Evolutionary conservation across 352 stramenopile species (phyloP).

Genomic region (Phytophthora nicotianae): DNA sequence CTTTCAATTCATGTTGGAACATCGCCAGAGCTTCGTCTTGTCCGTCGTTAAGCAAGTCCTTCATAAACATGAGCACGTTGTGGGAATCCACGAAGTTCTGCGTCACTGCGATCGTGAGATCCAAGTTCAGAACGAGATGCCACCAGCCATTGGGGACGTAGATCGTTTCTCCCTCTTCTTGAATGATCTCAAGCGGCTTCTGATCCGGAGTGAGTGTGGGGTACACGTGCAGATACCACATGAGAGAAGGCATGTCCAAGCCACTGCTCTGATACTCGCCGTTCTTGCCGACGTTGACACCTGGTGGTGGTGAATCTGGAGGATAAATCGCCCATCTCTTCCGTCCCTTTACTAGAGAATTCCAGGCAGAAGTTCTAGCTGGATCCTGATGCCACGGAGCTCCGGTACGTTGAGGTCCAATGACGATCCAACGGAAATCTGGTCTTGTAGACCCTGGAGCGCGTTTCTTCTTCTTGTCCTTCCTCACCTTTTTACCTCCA

Average conservation of each 20-base stretch:
- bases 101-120: slow-evolving; percentile 94
- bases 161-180: slow-evolving; percentile 94
- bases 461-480: slow-evolving; percentile 46
- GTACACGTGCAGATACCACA: slow-evolving; percentile 89
- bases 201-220: slow-evolving; percentile 73
- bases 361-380: slow-evolving; percentile 95
- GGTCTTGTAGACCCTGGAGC: slow-evolving; percentile 43
- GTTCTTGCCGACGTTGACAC: slow-evolving; percentile 63
- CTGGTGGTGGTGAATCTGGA: slow-evolving; percentile 73
- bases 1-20: slow-evolving; percentile 57
- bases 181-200: slow-evolving; percentile 84
- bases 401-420: slow-evolving; percentile 83
- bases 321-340: slow-evolving; percentile 98
- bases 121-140: slow-evolving; percentile 97
- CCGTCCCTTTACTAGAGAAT: slow-evolving; percentile 92
- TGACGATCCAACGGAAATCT: slow-evolving; percentile 87
- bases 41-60: slow-evolving; percentile 69
- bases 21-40: slow-evolving; percentile 62
- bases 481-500: slow-evolving; percentile 45
- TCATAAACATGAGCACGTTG: slow-evolving; percentile 75
- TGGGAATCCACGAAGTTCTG: slow-evolving; percentile 95
- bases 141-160: slow-evolving; percentile 98
- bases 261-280: slow-evolving; percentile 59
- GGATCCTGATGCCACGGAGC: slow-evolving; percentile 96
- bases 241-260: slow-evolving; percentile 79